Evolutionary conservation across 2,329 filamentous ascomycete genomes (phyloP), one percentile per base, ranked within the genome.

Genomic region (Cephalotrichum gorgonifer): DNA sequence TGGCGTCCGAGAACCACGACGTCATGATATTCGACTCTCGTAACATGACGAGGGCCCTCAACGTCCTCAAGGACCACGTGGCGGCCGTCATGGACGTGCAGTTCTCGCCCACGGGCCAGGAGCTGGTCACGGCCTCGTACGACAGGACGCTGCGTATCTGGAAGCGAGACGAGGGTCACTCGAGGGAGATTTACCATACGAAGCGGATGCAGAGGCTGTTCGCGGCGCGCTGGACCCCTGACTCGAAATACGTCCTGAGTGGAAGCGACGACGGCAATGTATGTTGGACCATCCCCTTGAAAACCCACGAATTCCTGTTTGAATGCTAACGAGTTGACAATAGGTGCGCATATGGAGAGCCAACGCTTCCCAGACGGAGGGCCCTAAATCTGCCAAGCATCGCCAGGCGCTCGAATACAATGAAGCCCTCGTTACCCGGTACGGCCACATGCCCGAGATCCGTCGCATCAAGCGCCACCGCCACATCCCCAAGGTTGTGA

Each of bases 201-300:
- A 95, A 96, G 69, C 83, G 93, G 54, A 96, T 96, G 91, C 91
- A 97, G 71, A 80, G 91, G 57, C 89, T 96, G 50, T 94, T 94
- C 70, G 83, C 85, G 9, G 82, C 82, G 44, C 80, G 79, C 53
- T 97, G 86, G 76, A 93, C 89, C 0, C 86, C 89, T 6, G 93
- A 98, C 64, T 83, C 85, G 55, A 87, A 87, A 58, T 98, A 95
- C 63, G 70, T 98, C 22, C 76, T 98, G 43, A 89, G 86, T 5
- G 93, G 91, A 41, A 93, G 86, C 14, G 93, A 97, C 63, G 93
- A 97, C 62, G 93, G 93, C 54, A 95, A 96, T 62, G 76, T 54
- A 50, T 9, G 47, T 44, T 14, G n/a, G 15, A 30, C 30, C 22
- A 39, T 11, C 89, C 47, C 76, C 48, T 14, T 26, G n/a, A n/a